These are phyloP conservation scores for Penstemon davidsonii DNA, from an alignment of 257 asterid genomes.

Conservation along the genomic window DNA sequence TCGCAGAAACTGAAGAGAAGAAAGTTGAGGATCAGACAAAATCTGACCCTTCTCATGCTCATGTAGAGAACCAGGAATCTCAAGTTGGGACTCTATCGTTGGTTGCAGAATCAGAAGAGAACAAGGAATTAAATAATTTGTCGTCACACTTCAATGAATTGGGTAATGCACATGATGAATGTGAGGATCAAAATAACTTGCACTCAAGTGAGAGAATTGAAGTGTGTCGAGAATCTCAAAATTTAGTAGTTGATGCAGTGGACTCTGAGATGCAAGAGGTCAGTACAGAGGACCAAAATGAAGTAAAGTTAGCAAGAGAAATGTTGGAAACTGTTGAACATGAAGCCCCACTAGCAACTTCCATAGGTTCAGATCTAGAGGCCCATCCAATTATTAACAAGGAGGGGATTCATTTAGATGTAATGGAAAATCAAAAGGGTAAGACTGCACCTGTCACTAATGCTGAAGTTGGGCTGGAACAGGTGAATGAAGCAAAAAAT, in stretches of 20 bases:
- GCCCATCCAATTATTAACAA: constrained; percentile 22
- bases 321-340: constrained; percentile 23
- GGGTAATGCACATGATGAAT: constrained; percentile 17
- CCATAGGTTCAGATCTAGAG: constrained; percentile 24
- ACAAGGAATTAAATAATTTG: constrained; percentile 13
- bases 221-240: constrained; percentile 26
- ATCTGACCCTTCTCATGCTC: constrained; percentile 27
- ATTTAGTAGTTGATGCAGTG: constrained; percentile 24
- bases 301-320: constrained; percentile 24
- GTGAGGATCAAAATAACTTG: constrained; percentile 22
- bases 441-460: constrained; percentile 18
- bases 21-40: constrained; percentile 19
- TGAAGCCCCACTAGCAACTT: constrained; percentile 27
- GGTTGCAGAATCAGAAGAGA: constrained; percentile 27
- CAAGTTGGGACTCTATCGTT: constrained; percentile 22
- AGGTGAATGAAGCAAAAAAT: constrained; percentile 27
- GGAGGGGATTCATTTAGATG: constrained; percentile 24
- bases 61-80: constrained; percentile 33
- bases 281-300: constrained; percentile 24
- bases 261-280: constrained; percentile 26
- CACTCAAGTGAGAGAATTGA: constrained; percentile 24
- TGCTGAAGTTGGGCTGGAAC: constrained; percentile 26
- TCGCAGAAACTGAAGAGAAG: constrained; percentile 23
- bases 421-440: constrained; percentile 28
- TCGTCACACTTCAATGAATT: not conserved